Percentiles rank a stretch among this genome's conserved stretches.
These are phyloP conservation scores for Lachnellula arida DNA, from an alignment of 2,329 filamentous ascomycete species.

Conservation along the genomic window DNA sequence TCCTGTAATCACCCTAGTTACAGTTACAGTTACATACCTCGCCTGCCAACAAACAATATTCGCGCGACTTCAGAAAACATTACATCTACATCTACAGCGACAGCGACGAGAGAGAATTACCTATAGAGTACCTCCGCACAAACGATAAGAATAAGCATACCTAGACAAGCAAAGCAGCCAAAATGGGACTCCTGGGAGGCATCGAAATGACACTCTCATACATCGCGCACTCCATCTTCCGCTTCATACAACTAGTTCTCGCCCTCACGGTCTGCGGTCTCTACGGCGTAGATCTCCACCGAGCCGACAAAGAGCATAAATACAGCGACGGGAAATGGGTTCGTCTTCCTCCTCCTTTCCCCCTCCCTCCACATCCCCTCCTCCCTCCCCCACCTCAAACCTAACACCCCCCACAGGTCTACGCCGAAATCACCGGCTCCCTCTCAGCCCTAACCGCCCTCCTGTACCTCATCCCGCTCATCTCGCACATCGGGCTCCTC, in stretches of 20 bases:
- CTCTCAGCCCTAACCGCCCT: slow-evolving; percentile 61
- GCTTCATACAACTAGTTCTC: slow-evolving; percentile 72
- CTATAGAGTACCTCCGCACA: too few relatives aligned
- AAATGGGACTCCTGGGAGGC: slow-evolving; percentile 19
- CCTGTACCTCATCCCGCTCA: slow-evolving; percentile 60
- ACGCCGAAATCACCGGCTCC: slow-evolving; percentile 65
- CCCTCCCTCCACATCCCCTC: too few relatives aligned
- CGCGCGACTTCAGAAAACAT: too few relatives aligned
- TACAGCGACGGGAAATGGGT: slow-evolving; percentile 68
- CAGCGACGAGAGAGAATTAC: too few relatives aligned
- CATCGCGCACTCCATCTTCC: slow-evolving; percentile 56
- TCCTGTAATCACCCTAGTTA: too few relatives aligned
- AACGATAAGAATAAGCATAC: too few relatives aligned
- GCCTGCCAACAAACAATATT: too few relatives aligned
- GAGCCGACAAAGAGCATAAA: slow-evolving; percentile 44
- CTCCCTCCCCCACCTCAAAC: slow-evolving; percentile 1
- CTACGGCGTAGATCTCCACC: slow-evolving; percentile 65
- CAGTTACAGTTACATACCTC: too few relatives aligned
- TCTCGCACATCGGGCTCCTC: slow-evolving; percentile 48
- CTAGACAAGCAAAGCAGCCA: neutral
- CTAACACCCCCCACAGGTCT: slow-evolving; percentile 46
- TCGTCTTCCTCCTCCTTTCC: slow-evolving; percentile 26
- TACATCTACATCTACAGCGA: too few relatives aligned
- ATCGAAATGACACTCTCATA: slow-evolving; percentile 34
- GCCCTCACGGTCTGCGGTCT: slow-evolving; percentile 73